Base-by-base conservation (phyloP, 192 early-diverging fungal genomes). In the Allomyces macrogynus region DNA sequence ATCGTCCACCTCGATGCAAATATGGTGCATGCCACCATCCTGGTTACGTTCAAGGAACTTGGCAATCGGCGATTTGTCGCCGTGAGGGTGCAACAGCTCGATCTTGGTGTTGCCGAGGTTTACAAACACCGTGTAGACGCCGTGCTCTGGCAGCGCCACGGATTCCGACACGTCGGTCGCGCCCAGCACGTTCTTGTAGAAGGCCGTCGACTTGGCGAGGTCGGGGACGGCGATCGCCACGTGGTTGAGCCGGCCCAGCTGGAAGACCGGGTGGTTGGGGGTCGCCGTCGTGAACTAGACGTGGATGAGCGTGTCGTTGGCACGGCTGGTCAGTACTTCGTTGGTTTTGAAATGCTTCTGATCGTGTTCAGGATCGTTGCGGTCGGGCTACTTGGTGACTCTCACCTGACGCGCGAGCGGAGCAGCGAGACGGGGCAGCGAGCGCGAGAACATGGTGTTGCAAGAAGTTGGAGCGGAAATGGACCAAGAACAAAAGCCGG, bases 51-150 rank as follows among this genome's bases (percentile, higher is more conserved):
- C 81, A 24, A 91, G 70, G 69, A 89, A 91, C 26, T 81, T 83
- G 24, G 79, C 74, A 64, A 91, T 91, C 26, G 89, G 89, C 44
- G 82, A 84, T 66, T 81, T 83, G 10, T 84, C 86, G 57, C 86
- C 87, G 24, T 79, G 77, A 3, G 86, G 86, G 65, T 86, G 81
- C 24, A 91, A 71, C 23, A 91, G 74, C 73, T 91, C 89, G 54
- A 89, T 86, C 75, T 91, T 91, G 60, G 89, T 91, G 74, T 91
- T 89, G 9, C 86, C 89, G 61, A 91, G 76, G 66, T 87, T 79
- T 4, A 91, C 84, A 78, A 91, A 91, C 3, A 91, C 86, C 1
- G 89, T 91, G 72, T 84, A 87, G 12, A 91, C 89, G 23, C 89
- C 89, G 69, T 91, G 89, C 63, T 91, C 86, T 12, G 87, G 87